Base-by-base conservation (phyloP, 768 basidiomycete species). In the Russula olivacea region DNA sequence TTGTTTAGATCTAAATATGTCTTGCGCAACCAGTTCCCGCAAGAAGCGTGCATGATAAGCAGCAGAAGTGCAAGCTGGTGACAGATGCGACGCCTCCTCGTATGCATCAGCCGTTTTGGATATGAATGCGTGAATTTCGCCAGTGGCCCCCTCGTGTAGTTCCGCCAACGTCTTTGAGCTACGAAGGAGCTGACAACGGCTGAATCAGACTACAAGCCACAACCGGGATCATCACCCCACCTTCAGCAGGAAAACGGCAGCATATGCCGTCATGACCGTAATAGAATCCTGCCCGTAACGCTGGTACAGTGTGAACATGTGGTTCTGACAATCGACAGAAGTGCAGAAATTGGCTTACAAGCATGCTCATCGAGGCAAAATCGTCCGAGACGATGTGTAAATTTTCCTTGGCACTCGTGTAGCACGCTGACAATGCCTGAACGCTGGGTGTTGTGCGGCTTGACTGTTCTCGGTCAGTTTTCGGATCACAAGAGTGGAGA, bases 271-370 rank as follows among this genome's bases (percentile, higher is more conserved):
- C 91, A 93, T 93, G 51, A 88, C 83, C 9, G 87, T 86, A 64
- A 91, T 83, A 5, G 88, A 87, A 71, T 93, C 91, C 76, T 93
- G 91, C 9, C 87, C 83, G 68, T 93, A 93, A 50, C 87, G 86
- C 90, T 92, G 71, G 17, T 60, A 54, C 49, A 61, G 64, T 17
- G 47, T 64, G 47, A 69, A 40, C 69, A 66, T 53, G 23, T 49
- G 34, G 14, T 55, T 8, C 12, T 12, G 36, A 12, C 36, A 36
- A 36, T 36, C 32, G 15, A 34, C 25, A 9, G 4, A 28, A 11
- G 32, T 12, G 49, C 11, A 4, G 3, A 19, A 36, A 51, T 28
- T 17, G 32, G 73, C 86, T 57, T 68, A 88, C 89, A 69, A 93
- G 80, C 73, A 92, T 85, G 69, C 83, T 82, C 74, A 91, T 81